Conservation (phyloP, 1,284 basidiomycete species). For the Cutaneotrichosporon arboriforme region DNA sequence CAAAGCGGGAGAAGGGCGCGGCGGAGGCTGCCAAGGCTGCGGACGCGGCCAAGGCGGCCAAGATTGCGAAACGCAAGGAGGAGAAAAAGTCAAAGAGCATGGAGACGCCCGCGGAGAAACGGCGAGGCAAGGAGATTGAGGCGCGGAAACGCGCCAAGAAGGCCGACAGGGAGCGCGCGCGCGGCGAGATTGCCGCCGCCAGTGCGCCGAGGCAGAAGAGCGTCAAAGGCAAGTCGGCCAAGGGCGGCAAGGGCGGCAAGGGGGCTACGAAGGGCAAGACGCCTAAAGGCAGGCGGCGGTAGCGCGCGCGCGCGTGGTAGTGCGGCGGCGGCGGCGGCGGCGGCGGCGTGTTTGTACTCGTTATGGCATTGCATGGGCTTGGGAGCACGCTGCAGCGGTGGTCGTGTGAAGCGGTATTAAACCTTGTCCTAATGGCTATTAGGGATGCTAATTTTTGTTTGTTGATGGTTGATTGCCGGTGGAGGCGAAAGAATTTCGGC, state of each 20-base stretch:
- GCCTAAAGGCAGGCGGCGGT: slow-evolving; percentile 4
- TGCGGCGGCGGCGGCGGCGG: too few species aligned
- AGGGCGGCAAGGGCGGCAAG: slow-evolving; percentile 23
- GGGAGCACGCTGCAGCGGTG: too few species aligned
- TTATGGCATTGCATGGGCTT: too few species aligned
- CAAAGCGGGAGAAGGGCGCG: slow-evolving; percentile 9
- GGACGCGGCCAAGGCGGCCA: too few species aligned
- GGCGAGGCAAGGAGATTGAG: slow-evolving; percentile 43
- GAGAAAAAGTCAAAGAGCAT: slow-evolving; percentile 22
- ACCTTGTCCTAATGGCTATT: background rate
- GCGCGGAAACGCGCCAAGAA: slow-evolving; percentile 38
- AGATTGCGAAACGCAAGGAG: slow-evolving; percentile 17
- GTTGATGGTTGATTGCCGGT: background rate
- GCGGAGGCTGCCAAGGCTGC: slow-evolving; percentile 1
- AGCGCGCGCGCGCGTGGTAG: too few species aligned
- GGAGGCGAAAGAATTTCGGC: slow-evolving; percentile 1
- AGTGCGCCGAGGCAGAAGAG: slow-evolving; percentile 10
- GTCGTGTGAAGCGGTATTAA: background rate
- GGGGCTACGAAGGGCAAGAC: slow-evolving; percentile 13
- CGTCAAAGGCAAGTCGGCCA: slow-evolving; percentile 14
- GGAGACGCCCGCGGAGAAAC: slow-evolving; percentile 39
- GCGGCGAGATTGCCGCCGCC: slow-evolving; percentile 6
- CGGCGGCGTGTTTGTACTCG: too few species aligned
- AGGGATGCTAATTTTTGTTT: background rate
- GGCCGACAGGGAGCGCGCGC: slow-evolving; percentile 38